Percentiles rank a stretch among this genome's conserved stretches.
Evolutionary conservation across 148 eudicot species (phyloP).

Genomic region (Chenopodium formosanum): DNA sequence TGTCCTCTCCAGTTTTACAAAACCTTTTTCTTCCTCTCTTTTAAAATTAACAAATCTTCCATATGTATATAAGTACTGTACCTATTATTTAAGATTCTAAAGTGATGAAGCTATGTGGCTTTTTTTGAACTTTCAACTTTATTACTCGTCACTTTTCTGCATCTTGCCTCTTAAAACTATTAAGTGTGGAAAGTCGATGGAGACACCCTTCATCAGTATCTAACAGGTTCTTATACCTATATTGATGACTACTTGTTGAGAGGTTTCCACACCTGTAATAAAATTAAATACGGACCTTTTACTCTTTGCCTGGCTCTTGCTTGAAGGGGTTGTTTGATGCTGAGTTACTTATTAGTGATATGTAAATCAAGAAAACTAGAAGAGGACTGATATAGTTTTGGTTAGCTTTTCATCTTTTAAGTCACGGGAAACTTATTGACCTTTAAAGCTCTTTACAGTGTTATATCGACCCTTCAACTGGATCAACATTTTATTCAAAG

Average conservation of each 20-base stretch:
- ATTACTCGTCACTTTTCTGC: neutral
- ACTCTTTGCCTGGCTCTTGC: neutral
- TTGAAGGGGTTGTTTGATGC: neutral
- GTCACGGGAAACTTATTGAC: neutral
- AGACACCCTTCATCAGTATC: neutral
- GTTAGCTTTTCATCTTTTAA: neutral
- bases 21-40: neutral
- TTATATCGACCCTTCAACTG: conserved; percentile 52
- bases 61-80: neutral
- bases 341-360: conserved; percentile 6
- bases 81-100: neutral
- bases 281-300: neutral
- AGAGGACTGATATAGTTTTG: neutral
- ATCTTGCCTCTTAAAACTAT: neutral
- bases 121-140: neutral
- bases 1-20: neutral
- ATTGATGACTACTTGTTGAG: neutral
- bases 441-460: conserved; percentile 40
- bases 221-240: neutral
- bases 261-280: neutral
- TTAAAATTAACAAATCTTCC: neutral
- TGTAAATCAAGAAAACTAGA: neutral
- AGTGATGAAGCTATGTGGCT: neutral
- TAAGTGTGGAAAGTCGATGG: neutral
- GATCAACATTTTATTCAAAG: conserved; percentile 61